These are phyloP conservation scores for Pleurostoma richardsiae DNA, from an alignment of 2,329 filamentous ascomycete species.

Conservation along the genomic window DNA sequence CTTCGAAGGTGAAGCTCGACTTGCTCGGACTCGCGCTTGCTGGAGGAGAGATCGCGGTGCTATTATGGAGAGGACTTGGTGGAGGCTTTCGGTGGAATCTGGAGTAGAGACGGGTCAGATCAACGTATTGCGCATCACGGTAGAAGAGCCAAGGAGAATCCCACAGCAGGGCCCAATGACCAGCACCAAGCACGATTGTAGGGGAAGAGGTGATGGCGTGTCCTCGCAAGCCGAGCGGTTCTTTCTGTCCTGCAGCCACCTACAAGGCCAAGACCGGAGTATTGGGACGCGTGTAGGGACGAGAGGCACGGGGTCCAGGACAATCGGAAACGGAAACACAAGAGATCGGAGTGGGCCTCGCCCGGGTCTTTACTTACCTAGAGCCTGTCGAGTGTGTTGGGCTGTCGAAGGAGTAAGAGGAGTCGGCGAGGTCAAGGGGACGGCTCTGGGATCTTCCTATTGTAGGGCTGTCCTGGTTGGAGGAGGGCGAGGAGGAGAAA, in stretches of 20 bases:
- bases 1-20: slow-evolving; percentile 24
- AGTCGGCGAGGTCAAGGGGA: background rate
- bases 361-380: slow-evolving; percentile 10
- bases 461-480: slow-evolving; percentile 37
- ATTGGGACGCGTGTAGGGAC: background rate
- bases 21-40: slow-evolving; percentile 34
- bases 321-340: background rate
- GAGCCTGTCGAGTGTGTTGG: slow-evolving; percentile 7
- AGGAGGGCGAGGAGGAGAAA: slow-evolving; percentile 12
- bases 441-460: slow-evolving; percentile 30
- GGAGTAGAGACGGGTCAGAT: slow-evolving; percentile 14
- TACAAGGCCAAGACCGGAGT: too few species aligned
- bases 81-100: slow-evolving; percentile 43
- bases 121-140: background rate
- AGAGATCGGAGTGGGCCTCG: background rate
- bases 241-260: too few species aligned
- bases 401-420: slow-evolving; percentile 5
- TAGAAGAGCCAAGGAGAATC: slow-evolving; percentile 10
- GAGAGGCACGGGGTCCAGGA: background rate
- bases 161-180: slow-evolving; percentile 15
- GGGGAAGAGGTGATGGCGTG: too few species aligned
- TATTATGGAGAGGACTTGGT: slow-evolving; percentile 45
- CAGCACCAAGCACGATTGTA: too few species aligned
- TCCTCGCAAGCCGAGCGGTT: too few species aligned
- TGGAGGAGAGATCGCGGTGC: slow-evolving; percentile 34